Percentiles rank a stretch among this genome's conserved stretches.
Conservation (phyloP, 306 rosid genomes). For the Quercus engelmannii region DNA sequence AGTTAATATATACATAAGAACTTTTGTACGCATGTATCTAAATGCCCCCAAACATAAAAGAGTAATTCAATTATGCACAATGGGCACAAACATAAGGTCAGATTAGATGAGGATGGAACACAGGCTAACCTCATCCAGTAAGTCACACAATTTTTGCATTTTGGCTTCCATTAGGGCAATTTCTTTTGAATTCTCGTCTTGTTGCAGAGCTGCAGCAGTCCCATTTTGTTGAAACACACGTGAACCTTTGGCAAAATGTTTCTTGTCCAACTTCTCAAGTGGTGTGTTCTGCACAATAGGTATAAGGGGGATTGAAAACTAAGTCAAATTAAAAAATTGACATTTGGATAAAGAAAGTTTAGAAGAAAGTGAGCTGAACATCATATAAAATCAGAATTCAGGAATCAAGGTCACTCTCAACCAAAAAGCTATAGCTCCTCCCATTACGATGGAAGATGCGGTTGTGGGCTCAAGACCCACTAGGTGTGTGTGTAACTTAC, state of each 20-base stretch:
- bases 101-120: slow-evolving; percentile 9
- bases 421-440: background rate
- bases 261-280: slow-evolving; percentile 80
- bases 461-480: no score
- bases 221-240: slow-evolving; percentile 51
- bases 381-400: background rate
- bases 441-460: no score
- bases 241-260: slow-evolving; percentile 77
- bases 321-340: background rate
- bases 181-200: slow-evolving; percentile 59
- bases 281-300: slow-evolving; percentile 65
- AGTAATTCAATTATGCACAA: slow-evolving; percentile 3
- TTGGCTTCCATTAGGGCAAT: slow-evolving; percentile 77
- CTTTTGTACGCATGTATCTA: background rate
- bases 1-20: background rate
- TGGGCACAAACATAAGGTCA: background rate
- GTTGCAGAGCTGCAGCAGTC: slow-evolving; percentile 43
- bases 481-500: no score
- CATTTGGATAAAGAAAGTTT: slow-evolving; percentile 1
- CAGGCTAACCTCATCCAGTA: slow-evolving; percentile 66
- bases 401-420: slow-evolving; percentile 17
- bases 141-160: slow-evolving; percentile 60
- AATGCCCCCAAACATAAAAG: background rate
- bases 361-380: slow-evolving; percentile 15
- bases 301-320: slow-evolving; percentile 11